Conservation (phyloP, 129 eudicot genomes). For the Oenanthe sinensis region DNA sequence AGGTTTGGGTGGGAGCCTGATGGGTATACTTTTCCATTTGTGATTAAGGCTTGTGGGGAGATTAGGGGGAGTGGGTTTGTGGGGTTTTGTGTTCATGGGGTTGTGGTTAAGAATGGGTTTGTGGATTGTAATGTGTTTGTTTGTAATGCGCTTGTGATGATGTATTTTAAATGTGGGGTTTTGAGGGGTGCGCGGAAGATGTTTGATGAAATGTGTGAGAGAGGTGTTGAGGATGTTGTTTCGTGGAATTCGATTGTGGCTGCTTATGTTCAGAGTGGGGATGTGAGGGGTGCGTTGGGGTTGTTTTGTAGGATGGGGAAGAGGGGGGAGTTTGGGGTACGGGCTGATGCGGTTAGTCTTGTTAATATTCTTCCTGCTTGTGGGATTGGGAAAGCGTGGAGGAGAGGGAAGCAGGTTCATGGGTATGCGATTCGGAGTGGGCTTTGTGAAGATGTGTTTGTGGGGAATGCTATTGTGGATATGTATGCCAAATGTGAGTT, state of each 20-base stretch:
- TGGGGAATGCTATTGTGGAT: constrained; percentile 69
- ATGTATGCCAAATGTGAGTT: constrained; percentile 76
- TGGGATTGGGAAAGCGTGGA: constrained; percentile 28
- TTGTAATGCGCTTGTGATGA: constrained; percentile 45
- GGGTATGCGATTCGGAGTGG: constrained; percentile 40
- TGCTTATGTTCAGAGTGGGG: constrained; percentile 43
- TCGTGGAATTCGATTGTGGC: constrained; percentile 80
- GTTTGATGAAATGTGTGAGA: constrained; percentile 51
- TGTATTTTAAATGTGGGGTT: constrained; percentile 62
- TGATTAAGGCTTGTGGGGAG: constrained; percentile 63
- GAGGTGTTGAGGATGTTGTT: constrained; percentile 37
- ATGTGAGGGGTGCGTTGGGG: constrained; percentile 25
- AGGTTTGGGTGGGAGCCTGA: constrained; percentile 47
- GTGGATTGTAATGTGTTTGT: constrained; percentile 52
- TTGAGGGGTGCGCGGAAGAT: constrained; percentile 37
- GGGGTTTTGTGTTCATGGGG: constrained; percentile 32
- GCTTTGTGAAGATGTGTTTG: constrained; percentile 48
- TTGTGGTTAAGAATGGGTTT: constrained; percentile 29
- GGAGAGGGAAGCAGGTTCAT: constrained; percentile 55
- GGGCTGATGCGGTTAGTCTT: constrained; percentile 62
- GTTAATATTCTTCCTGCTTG: constrained; percentile 68
- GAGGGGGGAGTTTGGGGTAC: background rate
- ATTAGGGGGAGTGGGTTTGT: constrained; percentile 21
- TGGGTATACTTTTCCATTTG: constrained; percentile 56
- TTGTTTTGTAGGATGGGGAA: constrained; percentile 49